Conservation (phyloP, 805 yeast genomes). For the Candida sanyiensis region DNA sequence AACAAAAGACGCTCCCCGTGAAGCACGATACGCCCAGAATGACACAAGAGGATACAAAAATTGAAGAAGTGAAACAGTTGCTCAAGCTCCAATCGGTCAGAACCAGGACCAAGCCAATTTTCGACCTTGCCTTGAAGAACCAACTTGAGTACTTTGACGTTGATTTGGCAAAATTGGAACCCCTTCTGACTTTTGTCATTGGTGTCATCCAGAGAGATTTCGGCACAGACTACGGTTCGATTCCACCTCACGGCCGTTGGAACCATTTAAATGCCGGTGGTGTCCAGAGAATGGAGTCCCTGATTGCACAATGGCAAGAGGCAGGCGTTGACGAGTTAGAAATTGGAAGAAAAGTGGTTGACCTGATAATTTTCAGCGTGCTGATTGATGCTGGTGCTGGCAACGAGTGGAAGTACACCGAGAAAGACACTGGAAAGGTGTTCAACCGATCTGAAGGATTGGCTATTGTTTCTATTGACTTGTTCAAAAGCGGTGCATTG, state of each 20-base stretch:
- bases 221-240: conserved; percentile 35
- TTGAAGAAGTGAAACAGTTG: conserved; percentile 29
- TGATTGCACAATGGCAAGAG: conserved; percentile 36
- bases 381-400: conserved; percentile 69
- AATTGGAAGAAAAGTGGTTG: conserved; percentile 48
- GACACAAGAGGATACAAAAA: background rate
- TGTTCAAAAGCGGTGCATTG: conserved; percentile 46
- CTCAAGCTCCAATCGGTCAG: conserved; percentile 51
- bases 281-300: conserved; percentile 36
- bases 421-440: conserved; percentile 28
- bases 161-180: conserved; percentile 36
- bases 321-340: conserved; percentile 34
- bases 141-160: conserved; percentile 40
- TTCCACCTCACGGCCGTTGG: conserved; percentile 67
- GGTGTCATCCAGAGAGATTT: conserved; percentile 39
- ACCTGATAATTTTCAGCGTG: conserved; percentile 55
- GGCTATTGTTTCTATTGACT: conserved; percentile 53
- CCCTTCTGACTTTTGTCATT: conserved; percentile 41
- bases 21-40: conserved; percentile 1
- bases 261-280: conserved; percentile 55
- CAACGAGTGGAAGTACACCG: conserved; percentile 46
- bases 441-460: conserved; percentile 53
- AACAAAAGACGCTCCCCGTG: background rate
- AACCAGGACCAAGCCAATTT: conserved; percentile 42
- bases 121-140: conserved; percentile 32